These are phyloP conservation scores for Xylaria sp. DNA, from an alignment of 2,329 filamentous ascomycete genomes.

Conservation along the genomic window DNA sequence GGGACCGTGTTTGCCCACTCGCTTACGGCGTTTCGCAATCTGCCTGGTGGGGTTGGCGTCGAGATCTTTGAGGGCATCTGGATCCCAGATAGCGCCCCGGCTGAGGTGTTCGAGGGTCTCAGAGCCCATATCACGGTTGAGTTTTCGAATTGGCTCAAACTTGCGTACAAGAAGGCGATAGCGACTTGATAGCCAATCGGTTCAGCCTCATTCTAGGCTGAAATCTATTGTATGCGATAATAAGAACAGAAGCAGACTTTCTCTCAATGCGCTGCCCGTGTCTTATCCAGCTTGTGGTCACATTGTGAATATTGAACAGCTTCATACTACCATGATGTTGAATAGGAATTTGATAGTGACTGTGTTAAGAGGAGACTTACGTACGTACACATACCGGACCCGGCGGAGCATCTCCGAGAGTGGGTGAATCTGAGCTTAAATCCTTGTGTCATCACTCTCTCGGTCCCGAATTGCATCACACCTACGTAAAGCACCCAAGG, in stretches of 20 bases:
- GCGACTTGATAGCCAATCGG: neutral
- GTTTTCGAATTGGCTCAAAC: constrained; percentile 35
- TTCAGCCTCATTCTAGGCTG: neutral
- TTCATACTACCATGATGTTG: neutral
- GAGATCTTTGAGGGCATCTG: constrained; percentile 33
- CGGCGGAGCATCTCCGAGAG: too few species aligned
- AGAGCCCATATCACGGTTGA: constrained; percentile 35
- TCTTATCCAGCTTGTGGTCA: neutral
- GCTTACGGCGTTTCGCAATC: constrained; percentile 25
- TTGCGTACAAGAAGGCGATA: constrained; percentile 28
- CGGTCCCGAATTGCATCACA: constrained; percentile 26
- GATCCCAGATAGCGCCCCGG: constrained; percentile 28
- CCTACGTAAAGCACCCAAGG: neutral
- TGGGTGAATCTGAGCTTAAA: neutral
- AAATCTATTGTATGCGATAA: neutral
- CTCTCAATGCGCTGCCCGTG: too few species aligned
- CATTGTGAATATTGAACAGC: neutral
- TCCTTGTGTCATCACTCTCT: constrained; percentile 1
- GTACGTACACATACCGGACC: neutral
- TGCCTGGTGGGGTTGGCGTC: constrained; percentile 20
- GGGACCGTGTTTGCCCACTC: constrained; percentile 33
- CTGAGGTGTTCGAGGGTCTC: constrained; percentile 20
- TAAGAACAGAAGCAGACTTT: neutral
- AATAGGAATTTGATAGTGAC: neutral
- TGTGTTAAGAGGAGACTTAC: neutral